Evolutionary conservation across 2,329 filamentous ascomycete species (phyloP).

Genomic region (Pseudogymnoascus sp.): DNA sequence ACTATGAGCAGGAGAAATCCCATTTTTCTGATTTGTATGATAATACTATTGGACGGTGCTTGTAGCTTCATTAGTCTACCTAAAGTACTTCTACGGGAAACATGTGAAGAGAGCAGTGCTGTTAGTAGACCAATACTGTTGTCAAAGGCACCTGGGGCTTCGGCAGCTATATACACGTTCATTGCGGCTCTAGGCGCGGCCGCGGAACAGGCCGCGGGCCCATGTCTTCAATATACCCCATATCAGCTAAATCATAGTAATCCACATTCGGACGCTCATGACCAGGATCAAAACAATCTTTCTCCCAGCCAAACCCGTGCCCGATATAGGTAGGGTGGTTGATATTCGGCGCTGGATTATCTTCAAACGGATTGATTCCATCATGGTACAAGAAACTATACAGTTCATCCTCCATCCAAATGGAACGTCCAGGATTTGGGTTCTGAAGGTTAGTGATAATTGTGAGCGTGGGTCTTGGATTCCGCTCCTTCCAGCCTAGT

Average conservation of each 20-base stretch:
- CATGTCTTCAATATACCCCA: no score
- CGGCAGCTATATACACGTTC: no score
- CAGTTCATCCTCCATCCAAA: neutral
- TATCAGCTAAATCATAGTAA: neutral
- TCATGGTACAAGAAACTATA: constrained; percentile 20
- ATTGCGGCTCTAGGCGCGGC: no score
- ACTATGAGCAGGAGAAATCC: no score
- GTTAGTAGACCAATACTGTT: no score
- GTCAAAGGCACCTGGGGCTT: no score
- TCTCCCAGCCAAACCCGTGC: neutral
- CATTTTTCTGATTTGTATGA: no score
- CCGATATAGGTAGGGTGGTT: neutral
- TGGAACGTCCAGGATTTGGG: neutral
- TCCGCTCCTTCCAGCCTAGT: constrained; percentile 15
- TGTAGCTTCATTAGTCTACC: no score
- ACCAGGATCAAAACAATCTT: neutral
- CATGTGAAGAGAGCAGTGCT: no score
- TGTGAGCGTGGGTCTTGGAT: constrained; percentile 6
- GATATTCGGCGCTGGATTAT: neutral
- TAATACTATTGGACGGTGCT: no score
- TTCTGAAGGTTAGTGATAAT: constrained; percentile 12
- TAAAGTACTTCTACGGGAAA: no score
- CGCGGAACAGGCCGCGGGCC: no score
- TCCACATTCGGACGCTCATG: neutral
- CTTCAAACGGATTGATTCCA: constrained; percentile 19